Percentiles rank a stretch among this genome's conserved stretches.
Conservation (phyloP, 1,284 basidiomycete genomes). For the Salmacisia buchloeana region DNA sequence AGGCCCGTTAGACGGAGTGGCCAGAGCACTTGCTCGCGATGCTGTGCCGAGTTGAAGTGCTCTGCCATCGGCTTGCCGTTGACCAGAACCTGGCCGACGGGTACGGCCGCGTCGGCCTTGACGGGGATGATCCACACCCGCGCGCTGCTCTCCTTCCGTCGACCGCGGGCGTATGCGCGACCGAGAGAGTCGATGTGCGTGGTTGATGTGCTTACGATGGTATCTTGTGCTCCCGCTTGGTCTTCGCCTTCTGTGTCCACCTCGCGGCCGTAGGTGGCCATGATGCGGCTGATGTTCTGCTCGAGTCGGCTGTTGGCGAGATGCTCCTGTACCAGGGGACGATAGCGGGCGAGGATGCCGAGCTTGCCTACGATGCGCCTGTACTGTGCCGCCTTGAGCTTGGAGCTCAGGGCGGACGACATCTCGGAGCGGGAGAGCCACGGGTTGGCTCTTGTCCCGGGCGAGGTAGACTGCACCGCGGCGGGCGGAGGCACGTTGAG, state of each 20-base stretch:
- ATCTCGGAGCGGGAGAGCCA: constrained; percentile 68
- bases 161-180: constrained; percentile 33
- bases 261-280: constrained; percentile 32
- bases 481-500: constrained; percentile 61
- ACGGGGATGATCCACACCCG: constrained; percentile 85
- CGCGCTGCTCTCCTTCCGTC: constrained; percentile 41
- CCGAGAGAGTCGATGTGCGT: constrained; percentile 25
- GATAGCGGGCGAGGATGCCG: constrained; percentile 67
- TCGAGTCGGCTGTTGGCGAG: constrained; percentile 19
- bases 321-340: constrained; percentile 53
- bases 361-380: constrained; percentile 64
- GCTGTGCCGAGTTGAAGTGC: constrained; percentile 71
- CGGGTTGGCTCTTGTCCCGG: constrained; percentile 12
- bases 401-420: constrained; percentile 59
- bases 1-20: constrained; percentile 78
- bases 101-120: not conserved
- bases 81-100: constrained; percentile 63
- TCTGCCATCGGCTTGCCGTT: constrained; percentile 73
- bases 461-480: constrained; percentile 1
- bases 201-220: not conserved
- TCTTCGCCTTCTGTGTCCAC: not conserved
- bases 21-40: constrained; percentile 73
- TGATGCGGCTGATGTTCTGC: constrained; percentile 22
- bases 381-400: constrained; percentile 69
- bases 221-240: not conserved